Percentiles rank a stretch among this genome's conserved stretches.
These are phyloP conservation scores for Ceratocystis variospora DNA, from an alignment of 2,329 filamentous ascomycete species.

Conservation along the genomic window DNA sequence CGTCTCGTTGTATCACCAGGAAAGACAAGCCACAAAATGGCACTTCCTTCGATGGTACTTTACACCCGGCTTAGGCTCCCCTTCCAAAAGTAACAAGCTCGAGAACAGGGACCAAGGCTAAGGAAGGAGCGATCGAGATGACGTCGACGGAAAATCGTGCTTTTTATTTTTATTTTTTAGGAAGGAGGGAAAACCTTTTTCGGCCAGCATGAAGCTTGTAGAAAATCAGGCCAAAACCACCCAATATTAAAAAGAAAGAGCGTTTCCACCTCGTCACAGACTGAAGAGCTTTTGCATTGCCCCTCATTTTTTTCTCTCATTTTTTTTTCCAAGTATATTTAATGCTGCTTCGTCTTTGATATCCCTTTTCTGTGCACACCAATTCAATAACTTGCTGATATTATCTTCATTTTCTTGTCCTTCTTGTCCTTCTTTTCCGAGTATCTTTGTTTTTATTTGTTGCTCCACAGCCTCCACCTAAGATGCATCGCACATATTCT, in stretches of 20 bases:
- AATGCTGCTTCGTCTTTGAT: not conserved
- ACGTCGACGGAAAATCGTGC: not conserved
- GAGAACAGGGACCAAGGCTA: not conserved
- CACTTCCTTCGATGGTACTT: not conserved
- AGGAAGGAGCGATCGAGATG: not conserved
- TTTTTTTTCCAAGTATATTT: not conserved
- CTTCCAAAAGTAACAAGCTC: not conserved
- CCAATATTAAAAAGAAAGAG: not conserved
- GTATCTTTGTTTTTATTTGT: not conserved
- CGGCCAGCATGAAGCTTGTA: constrained; percentile 4
- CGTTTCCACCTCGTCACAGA: not conserved
- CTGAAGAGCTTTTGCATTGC: not conserved
- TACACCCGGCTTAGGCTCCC: constrained; percentile 1
- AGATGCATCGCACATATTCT: constrained; percentile 96
- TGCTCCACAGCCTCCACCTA: constrained; percentile 22
- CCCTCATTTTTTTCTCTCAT: not conserved
- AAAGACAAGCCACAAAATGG: not conserved
- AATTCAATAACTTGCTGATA: too few species aligned
- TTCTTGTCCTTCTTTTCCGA: not conserved
- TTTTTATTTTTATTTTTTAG: not conserved
- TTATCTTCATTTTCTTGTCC: not conserved
- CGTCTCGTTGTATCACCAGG: too few species aligned
- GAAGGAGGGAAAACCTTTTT: constrained; percentile 4
- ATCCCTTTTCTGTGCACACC: not conserved
- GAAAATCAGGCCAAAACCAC: constrained; percentile 3